Evolutionary conservation across 306 rosid species (phyloP), one percentile per base, ranked within the genome.

Genomic region (Amphicarpaea edgeworthii): DNA sequence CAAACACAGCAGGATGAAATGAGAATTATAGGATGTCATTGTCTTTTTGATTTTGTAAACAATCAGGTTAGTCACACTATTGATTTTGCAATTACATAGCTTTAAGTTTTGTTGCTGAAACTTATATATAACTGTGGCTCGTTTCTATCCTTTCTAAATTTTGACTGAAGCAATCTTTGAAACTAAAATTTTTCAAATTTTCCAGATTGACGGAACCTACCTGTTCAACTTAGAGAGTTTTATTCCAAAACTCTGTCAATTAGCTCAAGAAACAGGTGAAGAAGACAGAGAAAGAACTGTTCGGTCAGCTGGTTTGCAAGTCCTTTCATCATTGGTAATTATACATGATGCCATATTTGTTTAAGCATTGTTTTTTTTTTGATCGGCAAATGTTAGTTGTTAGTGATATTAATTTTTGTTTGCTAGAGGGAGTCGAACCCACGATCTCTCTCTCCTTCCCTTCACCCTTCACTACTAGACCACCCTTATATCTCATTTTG

Each of bases 1-100:
- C 99, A 96, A 87, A 68, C 92, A 62, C 86, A 86, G 59, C 97
- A 92, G 75, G 90, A 87, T 79, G 98, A 95, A 83, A 92, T 92
- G 88, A 90, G 88, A 89, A 79, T 86, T 71, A 78, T 95, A 75
- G 98, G 98, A 81, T 95, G 96, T 66, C 85, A 87, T 46, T 83
- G 88, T 79, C 89, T 95, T 72, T 92, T 88, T 85, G 90, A 88
- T 85, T 92, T 95, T 84, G 87, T 92, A 79, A 95, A 88, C 84
- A 90, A 84, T 75, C 98, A 92, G 98, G 97, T 92, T 57, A 8
- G 91, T 82, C 41, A 42, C 24, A 19, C 17, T 15, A 23, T 15
- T 60, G 41, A 66, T 72, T 74, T 47, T 60, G 32, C 24, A 6
- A 38, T 61, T 65, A 30, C 43, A 53, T 30, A 45, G 50, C 53